Conservation (phyloP, 2,329 filamentous ascomycete genomes). For the Ramularia endophylla region DNA sequence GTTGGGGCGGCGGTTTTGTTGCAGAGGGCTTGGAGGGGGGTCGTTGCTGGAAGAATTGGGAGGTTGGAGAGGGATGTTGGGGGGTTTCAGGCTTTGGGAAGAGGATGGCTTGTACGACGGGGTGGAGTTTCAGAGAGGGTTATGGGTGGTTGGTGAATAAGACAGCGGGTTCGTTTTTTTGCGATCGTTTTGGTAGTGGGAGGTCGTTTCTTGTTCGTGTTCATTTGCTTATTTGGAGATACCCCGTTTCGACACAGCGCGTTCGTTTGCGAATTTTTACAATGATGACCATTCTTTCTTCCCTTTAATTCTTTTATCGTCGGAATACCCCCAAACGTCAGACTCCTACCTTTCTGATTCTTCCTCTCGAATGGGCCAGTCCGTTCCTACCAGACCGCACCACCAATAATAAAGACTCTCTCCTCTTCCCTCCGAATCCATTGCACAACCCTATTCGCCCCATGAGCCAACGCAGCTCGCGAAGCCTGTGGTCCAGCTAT, state of each 20-base stretch:
- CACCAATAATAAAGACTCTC: slow-evolving; percentile 91
- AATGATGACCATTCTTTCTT: too few species aligned
- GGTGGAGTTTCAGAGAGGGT: slow-evolving; percentile 11
- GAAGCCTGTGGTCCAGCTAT: slow-evolving; percentile 69
- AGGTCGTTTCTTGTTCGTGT: too few species aligned
- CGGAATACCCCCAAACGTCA: neutral
- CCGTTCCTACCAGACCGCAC: slow-evolving; percentile 61
- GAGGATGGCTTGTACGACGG: neutral
- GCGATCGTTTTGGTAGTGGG: too few species aligned
- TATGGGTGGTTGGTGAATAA: slow-evolving; percentile 24
- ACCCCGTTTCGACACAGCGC: too few species aligned
- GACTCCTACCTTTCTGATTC: neutral
- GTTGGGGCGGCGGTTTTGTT: slow-evolving; percentile 37
- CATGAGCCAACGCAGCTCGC: slow-evolving; percentile 66
- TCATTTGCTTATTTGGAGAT: too few species aligned
- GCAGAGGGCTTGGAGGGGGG: slow-evolving; percentile 39
- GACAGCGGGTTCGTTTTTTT: too few species aligned
- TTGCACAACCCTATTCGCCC: slow-evolving; percentile 81
- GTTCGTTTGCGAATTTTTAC: too few species aligned
- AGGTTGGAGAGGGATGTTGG: slow-evolving; percentile 33
- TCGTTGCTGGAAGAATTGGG: slow-evolving; percentile 32
- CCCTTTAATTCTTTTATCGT: too few species aligned
- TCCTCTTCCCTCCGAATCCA: slow-evolving; percentile 93
- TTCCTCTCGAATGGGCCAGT: neutral
- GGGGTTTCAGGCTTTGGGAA: slow-evolving; percentile 1